Evolutionary conservation across 2,329 filamentous ascomycete species (phyloP).

Genomic region (Trichoderma koningii): DNA sequence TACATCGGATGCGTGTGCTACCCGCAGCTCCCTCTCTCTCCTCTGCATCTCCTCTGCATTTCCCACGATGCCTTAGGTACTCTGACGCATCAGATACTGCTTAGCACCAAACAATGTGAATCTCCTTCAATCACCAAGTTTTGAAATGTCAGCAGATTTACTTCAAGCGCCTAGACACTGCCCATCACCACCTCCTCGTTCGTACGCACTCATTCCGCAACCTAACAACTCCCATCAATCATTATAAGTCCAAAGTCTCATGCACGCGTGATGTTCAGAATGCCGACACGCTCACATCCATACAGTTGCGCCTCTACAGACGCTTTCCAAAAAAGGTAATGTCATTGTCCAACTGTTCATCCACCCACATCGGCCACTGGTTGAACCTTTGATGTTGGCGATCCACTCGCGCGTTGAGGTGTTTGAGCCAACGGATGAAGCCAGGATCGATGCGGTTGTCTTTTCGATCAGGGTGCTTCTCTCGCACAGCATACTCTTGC

Average conservation of each 20-base stretch:
- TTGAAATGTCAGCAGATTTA: neutral
- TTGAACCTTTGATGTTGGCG: slow-evolving; percentile 50
- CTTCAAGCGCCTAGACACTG: neutral
- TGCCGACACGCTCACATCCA: neutral
- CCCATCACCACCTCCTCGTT: neutral
- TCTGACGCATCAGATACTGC: too few relatives aligned
- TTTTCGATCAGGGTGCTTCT: slow-evolving; percentile 35
- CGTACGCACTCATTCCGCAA: neutral
- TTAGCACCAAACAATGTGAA: too few relatives aligned
- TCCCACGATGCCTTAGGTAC: too few relatives aligned
- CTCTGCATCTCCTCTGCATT: too few relatives aligned
- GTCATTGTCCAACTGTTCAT: slow-evolving; percentile 51
- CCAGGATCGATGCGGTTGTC: slow-evolving; percentile 44
- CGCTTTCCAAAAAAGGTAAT: slow-evolving; percentile 48
- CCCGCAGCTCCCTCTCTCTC: too few relatives aligned
- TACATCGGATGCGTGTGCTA: too few relatives aligned
- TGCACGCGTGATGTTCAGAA: neutral
- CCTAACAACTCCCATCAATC: neutral
- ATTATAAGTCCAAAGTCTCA: neutral
- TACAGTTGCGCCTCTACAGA: slow-evolving; percentile 3
- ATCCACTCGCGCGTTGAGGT: slow-evolving; percentile 52
- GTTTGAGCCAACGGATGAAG: slow-evolving; percentile 53
- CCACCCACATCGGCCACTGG: slow-evolving; percentile 58
- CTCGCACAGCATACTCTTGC: slow-evolving; percentile 42
- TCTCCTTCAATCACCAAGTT: too few relatives aligned